phyloP scores from a whole-genome alignment of 176 grass and related monocot genomes.

The Typha latifolia region DNA sequence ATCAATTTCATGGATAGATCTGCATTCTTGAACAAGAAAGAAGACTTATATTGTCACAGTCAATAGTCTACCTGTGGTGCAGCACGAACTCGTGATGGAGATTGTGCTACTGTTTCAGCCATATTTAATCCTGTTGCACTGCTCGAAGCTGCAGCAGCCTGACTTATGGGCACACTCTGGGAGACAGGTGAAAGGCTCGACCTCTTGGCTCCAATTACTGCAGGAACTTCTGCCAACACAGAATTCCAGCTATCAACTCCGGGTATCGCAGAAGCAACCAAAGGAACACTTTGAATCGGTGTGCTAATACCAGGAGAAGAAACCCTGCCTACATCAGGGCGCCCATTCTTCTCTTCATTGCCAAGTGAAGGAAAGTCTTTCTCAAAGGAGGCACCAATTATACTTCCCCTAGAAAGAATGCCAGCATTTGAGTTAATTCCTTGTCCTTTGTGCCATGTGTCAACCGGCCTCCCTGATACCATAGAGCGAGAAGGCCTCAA shows the following conservation, averaged over 20 bases:
- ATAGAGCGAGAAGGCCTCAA: conserved; percentile 28
- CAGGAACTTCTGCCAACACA: conserved; percentile 33
- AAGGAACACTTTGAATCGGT: conserved; percentile 44
- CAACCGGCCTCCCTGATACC: conserved; percentile 11
- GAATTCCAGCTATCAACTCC: conserved; percentile 27
- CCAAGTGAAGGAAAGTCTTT: conserved; percentile 59
- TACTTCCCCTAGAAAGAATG: conserved; percentile 23
- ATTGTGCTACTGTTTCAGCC: conserved; percentile 36
- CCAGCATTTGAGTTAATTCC: conserved; percentile 27
- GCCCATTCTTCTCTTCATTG: conserved; percentile 38
- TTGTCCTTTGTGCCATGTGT: conserved; percentile 37
- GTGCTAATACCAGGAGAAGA: conserved; percentile 40
- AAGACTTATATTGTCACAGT: not conserved
- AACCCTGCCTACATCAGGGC: conserved; percentile 30
- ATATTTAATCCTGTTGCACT: conserved; percentile 28
- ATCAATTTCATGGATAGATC: not conserved
- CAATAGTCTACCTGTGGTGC: conserved; percentile 31
- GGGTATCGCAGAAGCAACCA: conserved; percentile 19
- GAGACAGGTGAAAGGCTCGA: not conserved
- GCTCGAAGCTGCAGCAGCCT: conserved; percentile 11
- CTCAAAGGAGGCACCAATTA: conserved; percentile 36
- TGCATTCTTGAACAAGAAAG: not conserved
- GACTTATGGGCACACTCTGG: not conserved
- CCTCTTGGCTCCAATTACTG: conserved; percentile 11
- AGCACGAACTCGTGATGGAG: conserved; percentile 22